Percentiles rank a stretch among this genome's conserved stretches.
Evolutionary conservation across 257 asterid species (phyloP).

Genomic region (Jaltomata sinuosa): DNA sequence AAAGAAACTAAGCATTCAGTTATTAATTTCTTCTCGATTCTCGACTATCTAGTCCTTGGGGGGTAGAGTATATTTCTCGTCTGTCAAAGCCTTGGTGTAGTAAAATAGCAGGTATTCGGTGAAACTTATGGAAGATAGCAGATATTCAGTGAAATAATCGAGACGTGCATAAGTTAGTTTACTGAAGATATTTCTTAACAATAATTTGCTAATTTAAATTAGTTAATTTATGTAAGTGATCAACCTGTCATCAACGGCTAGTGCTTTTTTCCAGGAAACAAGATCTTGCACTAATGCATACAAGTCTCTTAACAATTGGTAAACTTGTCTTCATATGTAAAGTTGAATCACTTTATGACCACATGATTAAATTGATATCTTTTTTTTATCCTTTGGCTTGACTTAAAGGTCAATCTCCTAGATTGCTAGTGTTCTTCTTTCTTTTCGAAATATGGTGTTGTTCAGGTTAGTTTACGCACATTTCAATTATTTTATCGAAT

Average conservation of each 20-base stretch:
- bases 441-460: background rate
- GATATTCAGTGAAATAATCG: too few relatives aligned
- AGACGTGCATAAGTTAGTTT: background rate
- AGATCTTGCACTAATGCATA: constrained; percentile 1
- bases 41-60: too few relatives aligned
- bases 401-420: background rate
- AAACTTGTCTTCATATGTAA: background rate
- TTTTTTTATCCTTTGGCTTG: background rate
- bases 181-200: background rate
- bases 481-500: background rate
- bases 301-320: background rate
- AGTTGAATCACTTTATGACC: background rate
- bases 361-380: background rate
- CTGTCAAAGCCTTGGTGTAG: background rate
- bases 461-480: rapidly evolving
- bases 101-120: too few relatives aligned
- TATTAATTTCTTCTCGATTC: too few relatives aligned
- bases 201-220: background rate
- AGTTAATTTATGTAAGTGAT: background rate
- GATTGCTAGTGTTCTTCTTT: background rate
- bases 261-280: background rate
- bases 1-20: too few relatives aligned
- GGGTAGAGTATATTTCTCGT: too few relatives aligned
- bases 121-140: too few relatives aligned
- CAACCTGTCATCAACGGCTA: background rate